A percentile compares a stretch with the other conserved stretches of the same genome.
phyloP scores from a whole-genome alignment of 768 basidiomycete species.

The Rickenella mellea region DNA sequence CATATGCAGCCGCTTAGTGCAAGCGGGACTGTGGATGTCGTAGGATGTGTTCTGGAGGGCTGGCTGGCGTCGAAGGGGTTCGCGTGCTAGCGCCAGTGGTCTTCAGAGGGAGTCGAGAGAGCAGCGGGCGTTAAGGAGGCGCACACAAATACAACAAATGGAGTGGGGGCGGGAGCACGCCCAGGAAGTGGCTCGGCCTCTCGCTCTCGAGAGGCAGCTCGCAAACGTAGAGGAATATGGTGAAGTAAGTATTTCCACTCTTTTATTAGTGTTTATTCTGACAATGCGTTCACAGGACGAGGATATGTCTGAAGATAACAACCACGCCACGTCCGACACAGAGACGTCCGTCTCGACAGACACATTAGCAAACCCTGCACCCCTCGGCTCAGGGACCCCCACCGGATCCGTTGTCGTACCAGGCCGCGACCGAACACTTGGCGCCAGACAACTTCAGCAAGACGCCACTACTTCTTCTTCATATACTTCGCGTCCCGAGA shows the following conservation, averaged over 20 bases:
- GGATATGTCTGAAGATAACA: conserved; percentile 21
- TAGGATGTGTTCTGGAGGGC: conserved; percentile 87
- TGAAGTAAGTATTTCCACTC: conserved; percentile 5
- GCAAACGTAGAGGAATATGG: conserved; percentile 21
- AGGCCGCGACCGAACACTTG: conserved; percentile 52
- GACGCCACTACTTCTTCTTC: conserved; percentile 22
- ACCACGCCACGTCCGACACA: conserved; percentile 26
- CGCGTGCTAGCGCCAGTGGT: conserved; percentile 63
- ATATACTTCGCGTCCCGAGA: conserved; percentile 52
- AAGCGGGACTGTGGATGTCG: conserved; percentile 92
- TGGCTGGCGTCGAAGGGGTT: conserved; percentile 88
- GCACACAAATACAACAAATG: conserved; percentile 47
- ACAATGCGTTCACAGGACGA: conserved; percentile 17
- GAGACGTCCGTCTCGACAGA: conserved; percentile 58
- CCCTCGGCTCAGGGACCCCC: conserved; percentile 48
- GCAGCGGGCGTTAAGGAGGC: conserved; percentile 54
- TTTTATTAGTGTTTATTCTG: conserved; percentile 1
- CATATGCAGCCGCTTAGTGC: conserved; percentile 85
- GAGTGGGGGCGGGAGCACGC: conserved; percentile 43
- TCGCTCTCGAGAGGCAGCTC: conserved; percentile 44
- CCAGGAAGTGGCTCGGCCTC: conserved; percentile 35
- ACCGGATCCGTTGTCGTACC: conserved; percentile 49
- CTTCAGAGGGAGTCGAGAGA: conserved; percentile 67
- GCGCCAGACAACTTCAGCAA: too few relatives aligned
- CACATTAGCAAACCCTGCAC: conserved; percentile 49